A percentile compares a stretch with the other conserved stretches of the same genome.
Evolutionary conservation across 1,284 basidiomycete genomes (phyloP).

Genomic region (Boletus austroedulis): DNA sequence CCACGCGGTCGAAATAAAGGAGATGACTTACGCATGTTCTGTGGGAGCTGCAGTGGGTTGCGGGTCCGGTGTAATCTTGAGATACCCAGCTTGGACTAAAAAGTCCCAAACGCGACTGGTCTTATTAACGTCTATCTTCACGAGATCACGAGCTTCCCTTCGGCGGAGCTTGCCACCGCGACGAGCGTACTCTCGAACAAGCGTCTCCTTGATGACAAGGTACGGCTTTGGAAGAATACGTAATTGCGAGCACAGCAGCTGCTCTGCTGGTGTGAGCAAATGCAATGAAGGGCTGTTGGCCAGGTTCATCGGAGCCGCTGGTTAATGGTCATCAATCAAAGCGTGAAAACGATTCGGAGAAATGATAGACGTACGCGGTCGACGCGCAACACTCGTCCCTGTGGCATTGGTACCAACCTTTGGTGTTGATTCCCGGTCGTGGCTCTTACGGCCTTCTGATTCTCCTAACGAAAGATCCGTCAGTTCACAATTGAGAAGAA

Average conservation of each 20-base stretch:
- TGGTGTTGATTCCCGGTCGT: constrained; percentile 60
- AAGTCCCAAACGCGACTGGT: constrained; percentile 89
- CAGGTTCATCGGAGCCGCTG: constrained; percentile 78
- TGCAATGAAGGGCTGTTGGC: constrained; percentile 85
- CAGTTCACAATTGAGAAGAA: not conserved
- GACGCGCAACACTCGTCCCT: constrained; percentile 43
- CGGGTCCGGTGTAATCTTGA: constrained; percentile 57
- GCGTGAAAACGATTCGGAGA: not conserved
- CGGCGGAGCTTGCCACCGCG: constrained; percentile 81
- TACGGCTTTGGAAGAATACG: constrained; percentile 91
- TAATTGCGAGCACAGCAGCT: constrained; percentile 82
- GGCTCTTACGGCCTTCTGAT: constrained; percentile 52
- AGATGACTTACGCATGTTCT: constrained; percentile 22
- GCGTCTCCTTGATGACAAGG: constrained; percentile 87
- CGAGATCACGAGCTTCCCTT: constrained; percentile 81
- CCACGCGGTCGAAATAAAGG: not conserved
- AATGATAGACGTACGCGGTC: constrained; percentile 46
- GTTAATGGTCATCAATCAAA: not conserved
- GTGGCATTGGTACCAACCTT: constrained; percentile 39
- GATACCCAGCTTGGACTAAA: constrained; percentile 72
- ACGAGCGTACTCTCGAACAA: constrained; percentile 89
- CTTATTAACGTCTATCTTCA: constrained; percentile 92
- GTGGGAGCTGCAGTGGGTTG: constrained; percentile 17
- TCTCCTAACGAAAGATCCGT: constrained; percentile 35
- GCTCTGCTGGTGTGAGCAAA: constrained; percentile 82